A percentile compares a stretch with the other conserved stretches of the same genome.
Evolutionary conservation across 2,329 filamentous ascomycete genomes (phyloP).

Genomic region (Pseudopyrenochaeta lycopersici): DNA sequence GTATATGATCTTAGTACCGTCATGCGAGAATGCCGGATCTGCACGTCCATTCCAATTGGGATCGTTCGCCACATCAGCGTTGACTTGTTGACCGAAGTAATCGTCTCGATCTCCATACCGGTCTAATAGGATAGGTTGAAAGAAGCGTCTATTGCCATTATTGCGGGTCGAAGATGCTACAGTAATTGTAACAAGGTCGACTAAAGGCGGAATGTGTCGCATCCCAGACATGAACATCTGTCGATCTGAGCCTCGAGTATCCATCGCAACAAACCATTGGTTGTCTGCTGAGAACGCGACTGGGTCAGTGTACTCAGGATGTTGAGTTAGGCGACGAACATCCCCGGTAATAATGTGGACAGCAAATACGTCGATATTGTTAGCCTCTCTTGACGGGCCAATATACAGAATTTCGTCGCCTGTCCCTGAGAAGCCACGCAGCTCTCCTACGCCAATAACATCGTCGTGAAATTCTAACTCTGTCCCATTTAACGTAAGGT

Average conservation of each 20-base stretch:
- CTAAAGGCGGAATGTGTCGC: constrained; percentile 55
- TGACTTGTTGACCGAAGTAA: constrained; percentile 57
- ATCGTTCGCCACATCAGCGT: constrained; percentile 51
- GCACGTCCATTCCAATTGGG: constrained; percentile 60
- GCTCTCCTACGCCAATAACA: constrained; percentile 53
- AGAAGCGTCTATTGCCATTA: constrained; percentile 58
- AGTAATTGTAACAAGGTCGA: constrained; percentile 36
- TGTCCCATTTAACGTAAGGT: not conserved
- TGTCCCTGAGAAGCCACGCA: constrained; percentile 56
- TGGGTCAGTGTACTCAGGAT: constrained; percentile 58
- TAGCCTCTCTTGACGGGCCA: constrained; percentile 52
- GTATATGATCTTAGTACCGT: constrained; percentile 56
- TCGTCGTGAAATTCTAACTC: constrained; percentile 42
- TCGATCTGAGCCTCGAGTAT: constrained; percentile 54
- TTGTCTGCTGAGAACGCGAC: constrained; percentile 55
- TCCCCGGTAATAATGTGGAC: constrained; percentile 52
- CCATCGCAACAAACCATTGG: constrained; percentile 54
- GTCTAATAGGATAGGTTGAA: constrained; percentile 57
- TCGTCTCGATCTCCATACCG: constrained; percentile 54
- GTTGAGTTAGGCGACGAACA: constrained; percentile 54
- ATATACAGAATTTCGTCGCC: constrained; percentile 57
- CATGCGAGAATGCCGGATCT: constrained; percentile 55
- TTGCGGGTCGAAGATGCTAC: constrained; percentile 55
- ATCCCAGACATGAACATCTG: constrained; percentile 55
- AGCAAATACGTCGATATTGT: constrained; percentile 58